A percentile compares a stretch with the other conserved stretches of the same genome.
phyloP scores from a whole-genome alignment of 345 rosid genomes.

The Brassica napus region Da-Ae NC_063441.1:4940001-4940500 shows the following conservation, averaged over 20 bases:
- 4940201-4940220: neutral
- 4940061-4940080: neutral
- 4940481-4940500: constrained; percentile 8
- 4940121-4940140: neutral
- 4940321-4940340: neutral
- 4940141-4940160: neutral
- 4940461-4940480: neutral
- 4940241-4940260: neutral
- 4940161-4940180: neutral
- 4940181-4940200: neutral
- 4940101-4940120: neutral
- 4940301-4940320: neutral
- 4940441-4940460: neutral
- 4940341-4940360: neutral
- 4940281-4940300: too few relatives aligned
- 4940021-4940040: neutral
- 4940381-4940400: constrained; percentile 13
- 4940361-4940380: neutral
- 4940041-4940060: neutral
- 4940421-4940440: neutral
- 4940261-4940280: neutral
- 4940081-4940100: neutral
- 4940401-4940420: neutral
- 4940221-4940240: neutral
- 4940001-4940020: neutral